Conservation (phyloP, 1,139 yeast species). For the Wickerhamiella infanticola region DNA sequence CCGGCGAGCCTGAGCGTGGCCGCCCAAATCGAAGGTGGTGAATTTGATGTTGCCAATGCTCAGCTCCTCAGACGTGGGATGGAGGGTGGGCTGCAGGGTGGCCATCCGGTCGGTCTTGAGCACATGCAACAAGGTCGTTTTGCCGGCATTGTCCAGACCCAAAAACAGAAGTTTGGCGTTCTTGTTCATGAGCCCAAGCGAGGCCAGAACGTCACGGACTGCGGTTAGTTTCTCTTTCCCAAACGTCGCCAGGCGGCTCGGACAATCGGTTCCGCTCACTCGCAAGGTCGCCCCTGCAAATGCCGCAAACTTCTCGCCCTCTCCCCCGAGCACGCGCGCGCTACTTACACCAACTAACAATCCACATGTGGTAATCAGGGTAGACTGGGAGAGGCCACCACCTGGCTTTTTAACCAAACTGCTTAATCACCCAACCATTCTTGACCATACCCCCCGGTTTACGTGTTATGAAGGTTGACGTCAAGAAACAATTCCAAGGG, state of each 20-base stretch:
- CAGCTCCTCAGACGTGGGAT: slow-evolving; percentile 93
- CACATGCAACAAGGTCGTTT: slow-evolving; percentile 93
- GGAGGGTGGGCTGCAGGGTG: slow-evolving; percentile 92
- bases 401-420: slow-evolving; percentile 2
- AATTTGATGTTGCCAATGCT: slow-evolving; percentile 93
- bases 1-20: slow-evolving; percentile 97
- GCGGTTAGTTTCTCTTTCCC: slow-evolving; percentile 3
- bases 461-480: slow-evolving; percentile 14
- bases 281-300: neutral
- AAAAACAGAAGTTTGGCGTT: slow-evolving; percentile 91
- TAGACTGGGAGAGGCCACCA: neutral
- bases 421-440: slow-evolving; percentile 6
- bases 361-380: slow-evolving; percentile 30
- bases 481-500: slow-evolving; percentile 57
- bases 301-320: neutral
- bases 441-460: slow-evolving; percentile 5
- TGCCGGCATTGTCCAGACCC: slow-evolving; percentile 97
- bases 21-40: slow-evolving; percentile 97
- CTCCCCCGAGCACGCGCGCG: neutral
- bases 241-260: neutral
- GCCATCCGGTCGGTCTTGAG: slow-evolving; percentile 95
- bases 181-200: slow-evolving; percentile 92
- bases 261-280: neutral
- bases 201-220: slow-evolving; percentile 85
- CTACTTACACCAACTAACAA: slow-evolving; percentile 41